Conservation (phyloP, 257 asterid species). For the Nicotiana otophora region DNA sequence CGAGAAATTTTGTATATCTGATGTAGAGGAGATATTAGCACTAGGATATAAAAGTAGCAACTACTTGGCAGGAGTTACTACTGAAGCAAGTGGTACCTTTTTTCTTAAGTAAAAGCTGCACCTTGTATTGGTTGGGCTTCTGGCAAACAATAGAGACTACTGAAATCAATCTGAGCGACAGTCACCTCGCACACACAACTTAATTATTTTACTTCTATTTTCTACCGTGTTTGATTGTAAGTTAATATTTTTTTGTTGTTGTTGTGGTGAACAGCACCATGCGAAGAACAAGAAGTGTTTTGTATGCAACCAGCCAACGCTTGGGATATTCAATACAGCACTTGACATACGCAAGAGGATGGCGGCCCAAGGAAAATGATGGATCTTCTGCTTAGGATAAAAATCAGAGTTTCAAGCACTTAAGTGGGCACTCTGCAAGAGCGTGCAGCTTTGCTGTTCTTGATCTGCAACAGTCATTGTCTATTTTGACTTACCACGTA, state of each 20-base stretch:
- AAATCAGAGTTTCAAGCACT: too few species aligned
- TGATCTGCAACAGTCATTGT: too few species aligned
- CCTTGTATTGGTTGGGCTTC: background rate
- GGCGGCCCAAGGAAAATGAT: conserved; percentile 54
- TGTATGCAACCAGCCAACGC: conserved; percentile 94
- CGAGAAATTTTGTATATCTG: too few species aligned
- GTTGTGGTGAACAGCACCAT: conserved; percentile 65
- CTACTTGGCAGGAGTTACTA: background rate
- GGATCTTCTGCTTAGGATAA: background rate
- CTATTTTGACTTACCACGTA: too few species aligned
- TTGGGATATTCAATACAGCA: conserved; percentile 92
- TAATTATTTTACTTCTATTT: background rate
- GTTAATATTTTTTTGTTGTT: background rate
- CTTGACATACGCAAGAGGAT: conserved; percentile 75
- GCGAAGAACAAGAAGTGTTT: conserved; percentile 90
- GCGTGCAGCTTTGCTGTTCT: too few species aligned
- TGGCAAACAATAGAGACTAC: background rate
- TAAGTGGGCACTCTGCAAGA: too few species aligned
- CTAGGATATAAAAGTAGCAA: background rate
- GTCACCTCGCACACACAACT: background rate
- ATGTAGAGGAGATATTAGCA: too few species aligned
- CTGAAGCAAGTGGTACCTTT: background rate
- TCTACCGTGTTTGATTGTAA: background rate
- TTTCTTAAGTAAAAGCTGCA: background rate
- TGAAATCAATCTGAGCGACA: background rate